These are phyloP conservation scores for Euphorbia tirucalli DNA, from an alignment of 345 rosid species.

Conservation along the genomic window DNA sequence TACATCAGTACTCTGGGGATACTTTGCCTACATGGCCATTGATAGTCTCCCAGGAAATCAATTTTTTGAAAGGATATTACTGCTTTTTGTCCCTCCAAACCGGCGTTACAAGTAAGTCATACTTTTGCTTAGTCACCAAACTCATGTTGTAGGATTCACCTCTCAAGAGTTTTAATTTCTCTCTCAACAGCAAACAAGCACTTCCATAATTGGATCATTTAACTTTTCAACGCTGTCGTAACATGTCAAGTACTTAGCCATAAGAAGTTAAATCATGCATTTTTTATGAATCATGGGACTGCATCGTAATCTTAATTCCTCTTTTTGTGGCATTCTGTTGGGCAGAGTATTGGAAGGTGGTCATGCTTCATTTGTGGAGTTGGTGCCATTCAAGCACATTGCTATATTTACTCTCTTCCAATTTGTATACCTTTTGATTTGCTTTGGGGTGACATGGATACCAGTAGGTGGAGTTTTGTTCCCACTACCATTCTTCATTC, in stretches of 20 bases:
- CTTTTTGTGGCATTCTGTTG: conserved; percentile 13
- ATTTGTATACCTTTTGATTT: conserved; percentile 51
- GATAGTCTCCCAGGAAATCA: conserved; percentile 89
- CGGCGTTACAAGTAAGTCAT: conserved; percentile 68
- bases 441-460: conserved; percentile 80
- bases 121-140: neutral
- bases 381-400: conserved; percentile 64
- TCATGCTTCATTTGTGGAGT: conserved; percentile 76
- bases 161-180: too few relatives aligned
- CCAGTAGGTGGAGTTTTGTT: conserved; percentile 75
- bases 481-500: conserved; percentile 71
- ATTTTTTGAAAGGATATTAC: conserved; percentile 76
- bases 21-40: conserved; percentile 88
- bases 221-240: neutral
- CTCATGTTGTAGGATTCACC: neutral
- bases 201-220: neutral
- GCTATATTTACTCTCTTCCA: conserved; percentile 64
- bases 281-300: neutral
- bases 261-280: neutral
- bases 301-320: neutral
- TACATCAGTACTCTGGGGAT: conserved; percentile 85
- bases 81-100: conserved; percentile 68
- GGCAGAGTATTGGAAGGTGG: conserved; percentile 63
- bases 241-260: neutral
- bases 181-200: neutral